Evolutionary conservation across 352 stramenopile species (phyloP), one percentile per base, ranked within the genome.

Genomic region (Pythium aphanidermatum): DNA sequence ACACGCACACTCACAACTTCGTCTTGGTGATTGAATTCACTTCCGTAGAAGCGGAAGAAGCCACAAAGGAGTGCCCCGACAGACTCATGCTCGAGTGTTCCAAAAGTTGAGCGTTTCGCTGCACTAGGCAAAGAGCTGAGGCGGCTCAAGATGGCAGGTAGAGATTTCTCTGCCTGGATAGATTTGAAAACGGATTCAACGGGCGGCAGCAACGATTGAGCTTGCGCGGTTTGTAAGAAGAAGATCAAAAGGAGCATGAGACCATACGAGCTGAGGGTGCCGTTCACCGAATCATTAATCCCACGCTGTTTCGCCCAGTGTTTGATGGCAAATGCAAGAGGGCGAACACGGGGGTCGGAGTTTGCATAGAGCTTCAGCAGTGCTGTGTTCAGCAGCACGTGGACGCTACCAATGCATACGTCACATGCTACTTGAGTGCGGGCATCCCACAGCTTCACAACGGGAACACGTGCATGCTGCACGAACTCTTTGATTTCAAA

Each of bases 21-120:
- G 35, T 94, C 74, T 35, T 96, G 90, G 58, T 93, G 86, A 67
- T 99, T 95, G 55, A 99, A 98, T 30, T 97, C 76, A 35, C 74
- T 89, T 3, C 89, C 84, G 65, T 97, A 99, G 58, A 98, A 98
- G 16, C 88, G 78, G 65, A 99, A 99, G 73, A 99, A 99, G 0
- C 86, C 92, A 17, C 85, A 72, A 11, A 99, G 79, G 6, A 99
- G 58, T 34, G 90, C 85, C 11, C 84, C 91, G 5, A 97, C 71
- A n/a, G 83, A 91, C 45, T 87, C 80, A 38, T 86, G 65, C 23
- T 84, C 79, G 21, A 74, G 68, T 2, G 70, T 78, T 7, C 77
- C 74, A 43, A 86, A 84, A 1, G 70, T 78, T 3, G 70, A 77
- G 11, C 46, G 38, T 23, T 66, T 31, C 3, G 78, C 65, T 30